Percentiles rank a stretch among this genome's conserved stretches.
These are phyloP conservation scores for Alternaria arborescens DNA, from an alignment of 2,329 filamentous ascomycete genomes.

Conservation along the genomic window DNA sequence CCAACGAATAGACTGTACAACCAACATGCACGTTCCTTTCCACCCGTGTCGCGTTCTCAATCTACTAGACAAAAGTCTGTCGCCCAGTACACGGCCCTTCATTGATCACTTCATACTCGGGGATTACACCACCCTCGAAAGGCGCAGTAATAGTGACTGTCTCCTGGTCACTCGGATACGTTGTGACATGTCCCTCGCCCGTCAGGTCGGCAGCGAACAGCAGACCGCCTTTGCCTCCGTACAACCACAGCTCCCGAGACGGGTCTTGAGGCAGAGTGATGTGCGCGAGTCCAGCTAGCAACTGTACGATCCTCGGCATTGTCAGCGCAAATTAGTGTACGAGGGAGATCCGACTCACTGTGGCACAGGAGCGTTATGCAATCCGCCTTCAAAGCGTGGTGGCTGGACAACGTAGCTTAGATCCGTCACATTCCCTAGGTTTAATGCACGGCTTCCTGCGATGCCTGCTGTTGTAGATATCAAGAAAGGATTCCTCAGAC, in stretches of 20 bases:
- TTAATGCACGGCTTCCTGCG: conserved; percentile 29
- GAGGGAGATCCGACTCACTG: conserved; percentile 23
- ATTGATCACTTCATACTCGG: conserved; percentile 28
- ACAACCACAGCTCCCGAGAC: conserved; percentile 37
- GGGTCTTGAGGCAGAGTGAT: conserved; percentile 40
- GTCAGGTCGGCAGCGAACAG: conserved; percentile 44
- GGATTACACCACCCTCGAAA: conserved; percentile 35
- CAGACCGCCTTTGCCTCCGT: conserved; percentile 44
- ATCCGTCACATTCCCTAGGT: conserved; percentile 34
- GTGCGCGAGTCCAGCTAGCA: conserved; percentile 45
- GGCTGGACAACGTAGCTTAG: conserved; percentile 44
- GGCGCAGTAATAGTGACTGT: conserved; percentile 42
- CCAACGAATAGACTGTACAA: conserved; percentile 37
- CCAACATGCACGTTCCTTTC: conserved; percentile 13
- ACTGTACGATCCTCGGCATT: conserved; percentile 34
- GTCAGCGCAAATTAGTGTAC: neutral
- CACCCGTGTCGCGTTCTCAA: neutral
- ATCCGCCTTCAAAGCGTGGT: conserved; percentile 44
- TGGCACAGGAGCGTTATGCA: conserved; percentile 45
- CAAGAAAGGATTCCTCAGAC: conserved; percentile 38
- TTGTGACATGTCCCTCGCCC: conserved; percentile 43
- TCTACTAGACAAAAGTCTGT: conserved; percentile 18
- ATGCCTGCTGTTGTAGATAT: conserved; percentile 39
- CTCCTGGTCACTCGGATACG: conserved; percentile 43
- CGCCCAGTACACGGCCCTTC: conserved; percentile 22